Evolutionary conservation across 306 rosid genomes (phyloP).

Genomic region (Begonia peltatifolia): DNA sequence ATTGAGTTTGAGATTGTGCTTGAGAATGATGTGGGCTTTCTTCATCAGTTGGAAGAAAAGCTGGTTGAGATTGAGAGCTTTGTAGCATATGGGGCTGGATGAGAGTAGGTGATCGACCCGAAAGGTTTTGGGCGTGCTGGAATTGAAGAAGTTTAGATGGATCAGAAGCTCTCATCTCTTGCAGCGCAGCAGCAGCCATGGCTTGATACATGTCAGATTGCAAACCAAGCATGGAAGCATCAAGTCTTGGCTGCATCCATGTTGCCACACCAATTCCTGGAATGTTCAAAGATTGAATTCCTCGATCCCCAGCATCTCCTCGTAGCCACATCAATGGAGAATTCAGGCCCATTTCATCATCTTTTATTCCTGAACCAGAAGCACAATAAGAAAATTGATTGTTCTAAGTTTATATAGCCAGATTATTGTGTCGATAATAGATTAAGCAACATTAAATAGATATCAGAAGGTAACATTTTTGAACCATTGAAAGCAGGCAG

Average conservation of each 20-base stretch:
- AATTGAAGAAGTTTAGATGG: slow-evolving; percentile 74
- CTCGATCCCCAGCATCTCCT: slow-evolving; percentile 66
- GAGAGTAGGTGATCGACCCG: slow-evolving; percentile 47
- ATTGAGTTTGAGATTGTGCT: slow-evolving; percentile 36
- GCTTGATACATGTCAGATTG: slow-evolving; percentile 86
- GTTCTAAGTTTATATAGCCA: too few relatives aligned
- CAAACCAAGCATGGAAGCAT: slow-evolving; percentile 62
- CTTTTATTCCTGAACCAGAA: too few relatives aligned
- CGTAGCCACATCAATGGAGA: slow-evolving; percentile 78
- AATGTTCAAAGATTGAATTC: slow-evolving; percentile 63
- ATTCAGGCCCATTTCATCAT: slow-evolving; percentile 55
- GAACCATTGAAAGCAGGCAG: slow-evolving; percentile 75
- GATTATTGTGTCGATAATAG: too few relatives aligned
- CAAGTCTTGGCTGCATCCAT: slow-evolving; percentile 90
- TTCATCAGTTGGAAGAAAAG: slow-evolving; percentile 44
- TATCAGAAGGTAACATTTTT: background rate
- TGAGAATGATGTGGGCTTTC: slow-evolving; percentile 53
- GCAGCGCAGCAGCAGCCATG: slow-evolving; percentile 87
- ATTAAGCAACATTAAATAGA: too few relatives aligned
- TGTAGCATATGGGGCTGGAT: slow-evolving; percentile 73
- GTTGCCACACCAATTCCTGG: slow-evolving; percentile 74
- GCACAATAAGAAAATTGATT: background rate
- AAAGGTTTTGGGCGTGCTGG: slow-evolving; percentile 62
- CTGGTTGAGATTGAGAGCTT: slow-evolving; percentile 53
- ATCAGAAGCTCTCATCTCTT: slow-evolving; percentile 65